Conservation (phyloP, 345 rosid species). For the Stellera chamaejasme region DNA sequence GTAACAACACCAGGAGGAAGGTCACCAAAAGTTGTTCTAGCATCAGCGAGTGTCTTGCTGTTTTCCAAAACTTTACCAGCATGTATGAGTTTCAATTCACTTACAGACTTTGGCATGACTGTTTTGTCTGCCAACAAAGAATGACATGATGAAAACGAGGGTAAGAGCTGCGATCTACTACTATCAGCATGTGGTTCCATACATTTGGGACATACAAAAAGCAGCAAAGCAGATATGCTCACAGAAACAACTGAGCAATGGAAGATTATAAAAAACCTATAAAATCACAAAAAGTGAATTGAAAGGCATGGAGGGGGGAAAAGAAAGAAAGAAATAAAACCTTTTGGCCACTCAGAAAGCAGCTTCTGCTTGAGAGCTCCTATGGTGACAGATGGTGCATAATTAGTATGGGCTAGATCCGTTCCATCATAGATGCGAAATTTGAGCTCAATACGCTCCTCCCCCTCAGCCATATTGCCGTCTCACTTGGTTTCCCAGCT, state of each 20-base stretch:
- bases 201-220: not conserved
- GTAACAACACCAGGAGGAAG: conserved; percentile 26
- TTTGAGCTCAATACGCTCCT: conserved; percentile 27
- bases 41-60: conserved; percentile 29
- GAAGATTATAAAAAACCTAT: not conserved
- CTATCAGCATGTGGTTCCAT: not conserved
- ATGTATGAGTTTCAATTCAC: conserved; percentile 32
- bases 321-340: conserved; percentile 14
- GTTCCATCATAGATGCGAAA: conserved; percentile 36
- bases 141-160: not conserved
- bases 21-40: conserved; percentile 21
- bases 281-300: not conserved
- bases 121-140: conserved; percentile 21
- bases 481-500: conserved; percentile 17
- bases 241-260: conserved; percentile 3
- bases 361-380: conserved; percentile 33
- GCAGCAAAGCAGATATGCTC: not conserved
- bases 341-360: conserved; percentile 42
- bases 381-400: conserved; percentile 23
- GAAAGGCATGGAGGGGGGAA: not conserved
- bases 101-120: conserved; percentile 22
- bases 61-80: conserved; percentile 38
- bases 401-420: conserved; percentile 31
- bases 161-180: not conserved
- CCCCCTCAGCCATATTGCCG: conserved; percentile 19